phyloP scores from a whole-genome alignment of 805 yeast genomes.

The Candida nonsorbophila region DNA sequence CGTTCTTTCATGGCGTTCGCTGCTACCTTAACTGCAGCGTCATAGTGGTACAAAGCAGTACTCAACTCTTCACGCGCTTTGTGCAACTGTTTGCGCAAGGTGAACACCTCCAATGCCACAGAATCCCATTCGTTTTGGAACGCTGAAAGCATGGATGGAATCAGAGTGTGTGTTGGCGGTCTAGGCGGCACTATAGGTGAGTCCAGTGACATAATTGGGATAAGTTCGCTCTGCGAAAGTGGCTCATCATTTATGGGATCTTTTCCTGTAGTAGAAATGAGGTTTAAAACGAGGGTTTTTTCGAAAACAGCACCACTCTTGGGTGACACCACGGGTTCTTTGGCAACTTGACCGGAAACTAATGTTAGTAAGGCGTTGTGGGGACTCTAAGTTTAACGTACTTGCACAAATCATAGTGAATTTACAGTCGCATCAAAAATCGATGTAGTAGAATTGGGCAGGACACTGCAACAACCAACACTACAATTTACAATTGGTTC shows the following conservation, averaged over 20 bases:
- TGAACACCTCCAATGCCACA: conserved; percentile 71
- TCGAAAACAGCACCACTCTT: conserved; percentile 71
- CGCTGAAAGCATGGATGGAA: conserved; percentile 70
- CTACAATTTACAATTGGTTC: too few relatives aligned
- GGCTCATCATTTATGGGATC: conserved; percentile 77
- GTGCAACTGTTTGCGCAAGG: conserved; percentile 65
- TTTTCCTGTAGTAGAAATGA: conserved; percentile 55
- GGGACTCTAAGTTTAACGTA: conserved; percentile 8
- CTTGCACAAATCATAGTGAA: conserved; percentile 18
- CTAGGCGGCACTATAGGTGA: conserved; percentile 27
- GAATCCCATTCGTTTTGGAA: conserved; percentile 92
- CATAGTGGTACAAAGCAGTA: conserved; percentile 74
- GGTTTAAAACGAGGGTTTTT: conserved; percentile 50
- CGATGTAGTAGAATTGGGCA: too few relatives aligned
- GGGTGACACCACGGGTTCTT: conserved; percentile 72
- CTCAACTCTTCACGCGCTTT: conserved; percentile 68
- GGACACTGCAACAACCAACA: too few relatives aligned
- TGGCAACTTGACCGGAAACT: conserved; percentile 66
- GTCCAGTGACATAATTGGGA: conserved; percentile 25
- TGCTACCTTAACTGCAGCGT: conserved; percentile 87
- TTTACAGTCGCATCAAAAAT: too few relatives aligned
- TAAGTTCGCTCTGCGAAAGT: conserved; percentile 51
- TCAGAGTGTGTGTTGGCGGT: conserved; percentile 54
- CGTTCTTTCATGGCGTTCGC: conserved; percentile 69
- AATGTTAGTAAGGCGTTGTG: conserved; percentile 10